A percentile compares a stretch with the other conserved stretches of the same genome.
phyloP scores from a whole-genome alignment of 2,329 filamentous ascomycete genomes.

The Calonectria pauciramosa region DNA sequence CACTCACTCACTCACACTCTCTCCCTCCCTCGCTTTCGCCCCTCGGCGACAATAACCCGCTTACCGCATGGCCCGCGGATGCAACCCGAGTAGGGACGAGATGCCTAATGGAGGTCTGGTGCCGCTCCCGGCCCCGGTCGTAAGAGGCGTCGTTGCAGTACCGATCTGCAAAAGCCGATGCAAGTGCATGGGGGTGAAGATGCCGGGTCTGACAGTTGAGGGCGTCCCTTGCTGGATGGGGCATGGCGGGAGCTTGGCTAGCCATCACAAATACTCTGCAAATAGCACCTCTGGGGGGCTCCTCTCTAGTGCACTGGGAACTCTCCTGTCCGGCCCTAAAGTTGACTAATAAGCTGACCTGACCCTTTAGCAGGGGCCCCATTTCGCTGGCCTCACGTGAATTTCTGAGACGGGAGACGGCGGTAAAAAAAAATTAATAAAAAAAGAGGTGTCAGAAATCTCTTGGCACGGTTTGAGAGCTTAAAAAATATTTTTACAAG shows the following conservation, averaged over 20 bases:
- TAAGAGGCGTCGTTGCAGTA: background rate
- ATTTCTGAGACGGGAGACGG: background rate
- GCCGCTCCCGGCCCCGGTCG: background rate
- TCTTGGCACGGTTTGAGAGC: background rate
- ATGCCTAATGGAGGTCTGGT: background rate
- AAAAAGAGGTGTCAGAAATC: background rate
- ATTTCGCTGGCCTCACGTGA: background rate
- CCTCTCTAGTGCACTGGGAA: background rate
- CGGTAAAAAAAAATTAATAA: background rate
- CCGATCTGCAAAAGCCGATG: conserved; percentile 16
- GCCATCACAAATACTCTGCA: conserved; percentile 1
- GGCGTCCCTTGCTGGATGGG: background rate
- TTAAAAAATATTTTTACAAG: background rate
- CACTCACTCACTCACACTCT: background rate
- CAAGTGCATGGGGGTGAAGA: conserved; percentile 7
- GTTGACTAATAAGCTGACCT: conserved; percentile 7
- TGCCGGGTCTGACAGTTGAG: conserved; percentile 8
- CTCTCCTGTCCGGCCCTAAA: background rate
- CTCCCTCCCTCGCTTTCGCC: background rate
- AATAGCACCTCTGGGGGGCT: background rate
- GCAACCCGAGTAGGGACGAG: background rate
- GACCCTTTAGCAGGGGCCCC: background rate
- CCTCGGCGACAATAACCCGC: background rate
- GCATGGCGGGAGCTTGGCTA: background rate
- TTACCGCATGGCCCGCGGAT: conserved; percentile 13